These are phyloP conservation scores for Penicillium hordei DNA, from an alignment of 2,329 filamentous ascomycete genomes.

Conservation along the genomic window DNA sequence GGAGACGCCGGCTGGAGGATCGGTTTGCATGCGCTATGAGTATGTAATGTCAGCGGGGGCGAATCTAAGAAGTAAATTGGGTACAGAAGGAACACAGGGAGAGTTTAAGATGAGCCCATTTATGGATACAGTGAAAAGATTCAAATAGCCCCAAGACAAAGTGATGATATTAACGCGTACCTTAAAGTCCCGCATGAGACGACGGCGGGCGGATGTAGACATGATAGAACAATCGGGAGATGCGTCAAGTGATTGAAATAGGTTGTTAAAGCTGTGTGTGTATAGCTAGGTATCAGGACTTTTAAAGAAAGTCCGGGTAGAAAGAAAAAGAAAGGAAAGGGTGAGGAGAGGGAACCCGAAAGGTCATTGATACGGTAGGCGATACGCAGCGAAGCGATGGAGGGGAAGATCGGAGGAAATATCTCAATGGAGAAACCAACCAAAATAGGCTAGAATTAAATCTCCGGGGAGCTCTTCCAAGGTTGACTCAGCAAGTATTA, in stretches of 20 bases:
- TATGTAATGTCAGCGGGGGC: slow-evolving; percentile 18
- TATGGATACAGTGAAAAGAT: background rate
- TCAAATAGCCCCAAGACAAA: background rate
- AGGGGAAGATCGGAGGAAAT: slow-evolving; percentile 23
- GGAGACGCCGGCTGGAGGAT: slow-evolving; percentile 93
- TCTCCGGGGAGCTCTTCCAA: background rate
- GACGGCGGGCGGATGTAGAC: slow-evolving; percentile 93
- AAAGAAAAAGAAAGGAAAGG: background rate
- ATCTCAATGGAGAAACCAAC: slow-evolving; percentile 20
- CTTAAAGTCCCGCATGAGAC: slow-evolving; percentile 99
- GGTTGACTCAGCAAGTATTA: slow-evolving; percentile 12
- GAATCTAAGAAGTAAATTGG: background rate
- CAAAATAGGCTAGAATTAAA: background rate
- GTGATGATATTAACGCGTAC: slow-evolving; percentile 50
- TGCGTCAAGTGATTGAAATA: background rate
- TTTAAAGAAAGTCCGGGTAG: background rate
- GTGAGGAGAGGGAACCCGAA: background rate
- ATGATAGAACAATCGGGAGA: slow-evolving; percentile 44
- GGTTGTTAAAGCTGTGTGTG: background rate
- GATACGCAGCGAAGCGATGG: slow-evolving; percentile 9
- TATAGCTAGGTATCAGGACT: background rate
- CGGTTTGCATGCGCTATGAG: slow-evolving; percentile 92
- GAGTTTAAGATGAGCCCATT: background rate
- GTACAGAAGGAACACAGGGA: background rate
- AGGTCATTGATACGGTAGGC: background rate